phyloP scores from a whole-genome alignment of 2,329 filamentous ascomycete genomes.

The Alternaria sp. region DNA sequence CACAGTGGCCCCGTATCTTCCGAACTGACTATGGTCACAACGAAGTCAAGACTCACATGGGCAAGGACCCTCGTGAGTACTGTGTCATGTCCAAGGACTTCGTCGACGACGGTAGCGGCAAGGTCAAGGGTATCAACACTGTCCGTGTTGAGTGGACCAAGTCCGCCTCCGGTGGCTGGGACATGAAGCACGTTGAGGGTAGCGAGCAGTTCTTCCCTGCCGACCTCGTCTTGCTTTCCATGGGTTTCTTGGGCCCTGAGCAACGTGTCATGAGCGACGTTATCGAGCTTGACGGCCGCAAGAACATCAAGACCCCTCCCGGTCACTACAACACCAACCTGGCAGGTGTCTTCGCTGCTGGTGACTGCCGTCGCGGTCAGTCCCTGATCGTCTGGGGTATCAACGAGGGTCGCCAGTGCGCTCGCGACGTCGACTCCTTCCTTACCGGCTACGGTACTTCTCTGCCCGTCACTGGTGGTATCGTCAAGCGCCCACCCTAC shows the following conservation, averaged over 20 bases:
- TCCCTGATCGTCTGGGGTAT: slow-evolving; percentile 98
- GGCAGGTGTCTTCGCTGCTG: slow-evolving; percentile 88
- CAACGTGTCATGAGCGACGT: slow-evolving; percentile 85
- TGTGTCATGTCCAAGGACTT: slow-evolving; percentile 99
- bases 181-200: slow-evolving; percentile 97
- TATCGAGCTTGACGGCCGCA: slow-evolving; percentile 89
- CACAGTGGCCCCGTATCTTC: slow-evolving; percentile 97
- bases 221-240: slow-evolving; percentile 91
- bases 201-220: slow-evolving; percentile 97
- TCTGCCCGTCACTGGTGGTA: slow-evolving; percentile 91
- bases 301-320: slow-evolving; percentile 93
- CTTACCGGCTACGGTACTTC: slow-evolving; percentile 78
- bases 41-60: slow-evolving; percentile 95
- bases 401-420: slow-evolving; percentile 93
- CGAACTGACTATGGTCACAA: slow-evolving; percentile 98
- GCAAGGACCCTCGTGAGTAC: slow-evolving; percentile 94
- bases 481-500: slow-evolving; percentile 82
- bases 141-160: slow-evolving; percentile 96
- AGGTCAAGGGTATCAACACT: slow-evolving; percentile 95
- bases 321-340: slow-evolving; percentile 91
- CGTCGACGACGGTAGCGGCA: slow-evolving; percentile 84
- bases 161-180: slow-evolving; percentile 88
- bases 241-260: slow-evolving; percentile 97
- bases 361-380: slow-evolving; percentile 94
- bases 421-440: slow-evolving; percentile 89